Evolutionary conservation across 2,329 filamentous ascomycete species (phyloP).

Genomic region (Pestalotiopsis sp.): DNA sequence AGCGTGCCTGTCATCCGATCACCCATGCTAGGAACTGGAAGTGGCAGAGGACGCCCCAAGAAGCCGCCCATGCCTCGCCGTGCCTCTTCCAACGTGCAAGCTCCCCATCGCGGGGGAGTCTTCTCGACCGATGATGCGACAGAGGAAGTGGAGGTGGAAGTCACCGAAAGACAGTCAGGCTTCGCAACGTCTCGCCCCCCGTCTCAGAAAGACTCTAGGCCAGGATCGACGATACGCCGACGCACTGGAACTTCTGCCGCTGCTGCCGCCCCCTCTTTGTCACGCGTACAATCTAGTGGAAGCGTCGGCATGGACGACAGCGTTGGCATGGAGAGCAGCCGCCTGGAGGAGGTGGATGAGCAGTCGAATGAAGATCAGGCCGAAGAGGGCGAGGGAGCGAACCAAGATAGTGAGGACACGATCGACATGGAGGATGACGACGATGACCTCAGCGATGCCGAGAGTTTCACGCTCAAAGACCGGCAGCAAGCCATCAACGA

Average conservation of each 20-base stretch:
- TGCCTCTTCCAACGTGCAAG: slow-evolving; percentile 69
- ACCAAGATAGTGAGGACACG: slow-evolving; percentile 35
- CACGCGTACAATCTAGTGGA: slow-evolving; percentile 44
- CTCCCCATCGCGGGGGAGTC: slow-evolving; percentile 78
- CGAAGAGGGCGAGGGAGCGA: slow-evolving; percentile 39
- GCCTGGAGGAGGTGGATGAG: slow-evolving; percentile 31
- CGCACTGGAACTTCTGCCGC: slow-evolving; percentile 27
- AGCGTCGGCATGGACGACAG: slow-evolving; percentile 32
- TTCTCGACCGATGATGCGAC: slow-evolving; percentile 92
- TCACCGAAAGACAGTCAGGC: slow-evolving; percentile 48
- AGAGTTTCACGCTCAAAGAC: slow-evolving; percentile 97
- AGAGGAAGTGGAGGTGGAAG: slow-evolving; percentile 70
- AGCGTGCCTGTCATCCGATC: slow-evolving; percentile 43
- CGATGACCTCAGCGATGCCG: slow-evolving; percentile 81
- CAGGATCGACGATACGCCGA: slow-evolving; percentile 40
- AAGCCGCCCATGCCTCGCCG: slow-evolving; percentile 77
- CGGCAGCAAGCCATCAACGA: slow-evolving; percentile 97
- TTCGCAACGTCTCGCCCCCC: slow-evolving; percentile 34
- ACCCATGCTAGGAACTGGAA: slow-evolving; percentile 48
- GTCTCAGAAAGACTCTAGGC: slow-evolving; percentile 30
- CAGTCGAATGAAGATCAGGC: slow-evolving; percentile 38
- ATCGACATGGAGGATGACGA: slow-evolving; percentile 43
- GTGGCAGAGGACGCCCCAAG: slow-evolving; percentile 57
- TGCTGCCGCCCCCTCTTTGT: slow-evolving; percentile 37
- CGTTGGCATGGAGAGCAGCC: slow-evolving; percentile 29